These are phyloP conservation scores for Fusarium secorum DNA, from an alignment of 2,329 filamentous ascomycete genomes.

Conservation along the genomic window DNA sequence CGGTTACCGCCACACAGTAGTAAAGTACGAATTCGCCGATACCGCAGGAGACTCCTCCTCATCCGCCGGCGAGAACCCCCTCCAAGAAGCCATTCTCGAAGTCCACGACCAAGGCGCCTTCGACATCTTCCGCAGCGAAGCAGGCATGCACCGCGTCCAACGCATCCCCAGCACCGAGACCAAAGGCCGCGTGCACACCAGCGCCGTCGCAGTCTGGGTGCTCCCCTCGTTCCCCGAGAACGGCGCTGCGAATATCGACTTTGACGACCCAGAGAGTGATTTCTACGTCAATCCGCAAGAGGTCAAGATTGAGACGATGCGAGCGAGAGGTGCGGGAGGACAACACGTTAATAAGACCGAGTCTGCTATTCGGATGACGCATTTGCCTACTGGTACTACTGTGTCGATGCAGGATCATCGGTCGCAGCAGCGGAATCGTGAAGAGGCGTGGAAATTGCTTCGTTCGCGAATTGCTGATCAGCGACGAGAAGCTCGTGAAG, in stretches of 20 bases:
- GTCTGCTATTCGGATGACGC: conserved; percentile 91
- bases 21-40: conserved; percentile 84
- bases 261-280: conserved; percentile 86
- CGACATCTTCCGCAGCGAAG: conserved; percentile 82
- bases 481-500: conserved; percentile 82
- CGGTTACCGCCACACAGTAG: conserved; percentile 70
- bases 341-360: conserved; percentile 99
- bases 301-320: conserved; percentile 87
- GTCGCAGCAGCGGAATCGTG: conserved; percentile 88
- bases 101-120: conserved; percentile 81
- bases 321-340: conserved; percentile 88
- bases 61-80: conserved; percentile 68
- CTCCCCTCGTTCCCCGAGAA: conserved; percentile 79
- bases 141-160: conserved; percentile 95
- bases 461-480: conserved; percentile 82
- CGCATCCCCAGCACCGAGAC: conserved; percentile 90
- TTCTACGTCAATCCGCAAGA: conserved; percentile 90
- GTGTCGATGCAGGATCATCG: conserved; percentile 93
- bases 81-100: conserved; percentile 89
- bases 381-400: conserved; percentile 83
- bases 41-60: conserved; percentile 63
- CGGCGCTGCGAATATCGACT: conserved; percentile 61
- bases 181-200: conserved; percentile 92
- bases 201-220: conserved; percentile 90
- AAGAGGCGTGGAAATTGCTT: conserved; percentile 85